Percentiles rank a stretch among this genome's conserved stretches.
phyloP scores from a whole-genome alignment of 2,329 filamentous ascomycete species.

The Karstenula rhodostoma region DNA sequence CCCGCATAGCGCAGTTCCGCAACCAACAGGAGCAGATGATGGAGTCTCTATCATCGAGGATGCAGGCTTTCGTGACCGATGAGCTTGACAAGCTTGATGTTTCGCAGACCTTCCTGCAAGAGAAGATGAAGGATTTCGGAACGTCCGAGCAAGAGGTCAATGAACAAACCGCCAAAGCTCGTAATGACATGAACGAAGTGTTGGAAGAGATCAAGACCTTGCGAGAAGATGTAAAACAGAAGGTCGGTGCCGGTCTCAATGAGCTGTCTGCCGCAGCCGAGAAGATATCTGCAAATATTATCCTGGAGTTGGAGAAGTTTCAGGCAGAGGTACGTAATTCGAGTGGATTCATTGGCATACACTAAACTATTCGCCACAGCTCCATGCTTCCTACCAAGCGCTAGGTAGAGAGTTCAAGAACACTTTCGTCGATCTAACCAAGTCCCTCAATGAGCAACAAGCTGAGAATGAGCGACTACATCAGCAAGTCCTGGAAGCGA shows the following conservation, averaged over 20 bases:
- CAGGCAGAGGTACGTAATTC: constrained; percentile 68
- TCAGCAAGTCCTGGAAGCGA: constrained; percentile 74
- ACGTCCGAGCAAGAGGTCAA: constrained; percentile 73
- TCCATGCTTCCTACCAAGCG: constrained; percentile 83
- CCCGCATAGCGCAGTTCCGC: constrained; percentile 76
- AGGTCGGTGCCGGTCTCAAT: constrained; percentile 84
- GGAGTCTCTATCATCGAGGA: constrained; percentile 70
- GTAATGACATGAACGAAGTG: constrained; percentile 87
- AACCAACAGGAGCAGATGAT: constrained; percentile 76
- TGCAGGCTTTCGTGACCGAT: constrained; percentile 77
- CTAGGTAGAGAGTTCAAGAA: constrained; percentile 86
- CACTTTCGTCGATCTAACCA: constrained; percentile 82
- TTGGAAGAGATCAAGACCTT: constrained; percentile 92
- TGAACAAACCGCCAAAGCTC: constrained; percentile 72
- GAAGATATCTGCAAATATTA: constrained; percentile 87
- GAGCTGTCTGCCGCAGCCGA: constrained; percentile 85
- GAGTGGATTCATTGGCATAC: not conserved
- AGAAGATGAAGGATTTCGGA: constrained; percentile 73
- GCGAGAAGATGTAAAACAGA: constrained; percentile 84
- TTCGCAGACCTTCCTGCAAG: constrained; percentile 74
- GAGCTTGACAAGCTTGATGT: constrained; percentile 76
- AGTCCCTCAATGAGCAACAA: constrained; percentile 78
- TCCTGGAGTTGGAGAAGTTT: constrained; percentile 84
- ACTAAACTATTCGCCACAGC: constrained; percentile 55
- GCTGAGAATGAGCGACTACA: constrained; percentile 77